Evolutionary conservation across 768 basidiomycete species (phyloP).

Genomic region (Omphalotus guepiniiformis): DNA sequence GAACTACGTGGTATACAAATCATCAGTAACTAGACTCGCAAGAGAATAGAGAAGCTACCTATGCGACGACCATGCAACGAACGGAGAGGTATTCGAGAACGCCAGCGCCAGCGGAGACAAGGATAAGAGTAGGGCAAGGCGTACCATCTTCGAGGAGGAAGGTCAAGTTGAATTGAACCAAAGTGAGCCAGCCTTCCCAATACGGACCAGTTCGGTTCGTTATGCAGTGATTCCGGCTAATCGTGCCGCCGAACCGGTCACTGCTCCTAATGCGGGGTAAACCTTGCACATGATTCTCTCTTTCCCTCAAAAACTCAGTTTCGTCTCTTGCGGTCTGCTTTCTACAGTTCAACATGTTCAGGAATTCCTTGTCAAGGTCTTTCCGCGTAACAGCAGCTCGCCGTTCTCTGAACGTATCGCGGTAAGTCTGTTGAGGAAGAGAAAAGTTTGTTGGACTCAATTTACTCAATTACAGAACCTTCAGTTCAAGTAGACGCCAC

Average conservation of each 20-base stretch:
- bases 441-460: too few relatives aligned
- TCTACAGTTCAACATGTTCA: slow-evolving; percentile 8
- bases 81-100: slow-evolving; percentile 58
- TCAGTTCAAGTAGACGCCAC: slow-evolving; percentile 20
- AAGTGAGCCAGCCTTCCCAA: too few relatives aligned
- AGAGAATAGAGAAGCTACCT: slow-evolving; percentile 34
- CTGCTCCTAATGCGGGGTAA: neutral
- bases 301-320: neutral
- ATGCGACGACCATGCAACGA: slow-evolving; percentile 70
- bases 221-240: too few relatives aligned
- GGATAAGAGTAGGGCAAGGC: slow-evolving; percentile 28
- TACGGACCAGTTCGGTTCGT: too few relatives aligned
- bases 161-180: too few relatives aligned
- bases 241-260: neutral
- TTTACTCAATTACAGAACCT: slow-evolving; percentile 4
- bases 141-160: neutral
- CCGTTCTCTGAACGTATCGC: neutral
- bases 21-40: neutral
- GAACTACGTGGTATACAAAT: slow-evolving; percentile 35
- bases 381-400: neutral
- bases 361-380: neutral
- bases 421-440: neutral
- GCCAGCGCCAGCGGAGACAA: slow-evolving; percentile 47
- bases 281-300: neutral
- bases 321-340: neutral